These are phyloP conservation scores for Candida sphagnicola DNA, from an alignment of 805 yeast genomes.

Conservation along the genomic window DNA sequence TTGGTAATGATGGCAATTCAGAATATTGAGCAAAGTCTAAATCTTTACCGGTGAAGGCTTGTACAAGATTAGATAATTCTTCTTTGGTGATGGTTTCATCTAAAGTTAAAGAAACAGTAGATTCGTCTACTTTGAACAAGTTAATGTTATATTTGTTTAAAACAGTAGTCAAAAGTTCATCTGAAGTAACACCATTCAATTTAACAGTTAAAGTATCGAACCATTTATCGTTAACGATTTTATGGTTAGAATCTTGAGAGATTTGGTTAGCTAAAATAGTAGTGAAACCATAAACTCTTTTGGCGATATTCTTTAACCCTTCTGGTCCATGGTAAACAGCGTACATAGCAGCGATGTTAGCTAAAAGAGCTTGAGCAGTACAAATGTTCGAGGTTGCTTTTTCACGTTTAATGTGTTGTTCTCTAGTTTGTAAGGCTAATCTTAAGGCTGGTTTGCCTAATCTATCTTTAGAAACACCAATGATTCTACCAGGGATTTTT, in stretches of 20 bases:
- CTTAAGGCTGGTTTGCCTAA: slow-evolving; percentile 86
- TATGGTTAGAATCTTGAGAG: slow-evolving; percentile 28
- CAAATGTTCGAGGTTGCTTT: slow-evolving; percentile 97
- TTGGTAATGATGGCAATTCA: slow-evolving; percentile 49
- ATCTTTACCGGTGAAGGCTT: slow-evolving; percentile 51
- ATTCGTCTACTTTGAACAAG: slow-evolving; percentile 59
- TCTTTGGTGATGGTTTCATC: slow-evolving; percentile 77
- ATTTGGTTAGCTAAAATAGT: slow-evolving; percentile 64
- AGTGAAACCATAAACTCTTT: slow-evolving; percentile 71
- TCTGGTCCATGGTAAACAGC: slow-evolving; percentile 95
- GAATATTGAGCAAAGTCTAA: slow-evolving; percentile 12
- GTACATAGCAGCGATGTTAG: slow-evolving; percentile 93
- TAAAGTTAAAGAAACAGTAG: slow-evolving; percentile 70
- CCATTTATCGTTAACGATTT: slow-evolving; percentile 57
- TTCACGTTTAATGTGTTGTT: slow-evolving; percentile 96
- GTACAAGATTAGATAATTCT: slow-evolving; percentile 57
- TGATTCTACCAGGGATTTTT: slow-evolving; percentile 94
- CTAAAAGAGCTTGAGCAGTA: slow-evolving; percentile 95
- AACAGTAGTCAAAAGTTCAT: slow-evolving; percentile 54
- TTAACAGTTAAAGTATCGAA: slow-evolving; percentile 84
- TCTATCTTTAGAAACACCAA: slow-evolving; percentile 90
- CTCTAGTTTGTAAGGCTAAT: slow-evolving; percentile 95
- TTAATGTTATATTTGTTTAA: slow-evolving; percentile 65
- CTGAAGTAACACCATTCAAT: slow-evolving; percentile 49
- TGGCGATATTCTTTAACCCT: slow-evolving; percentile 76